phyloP scores from a whole-genome alignment of 2,329 filamentous ascomycete genomes.

The Sclerotinia subarctica region DNA sequence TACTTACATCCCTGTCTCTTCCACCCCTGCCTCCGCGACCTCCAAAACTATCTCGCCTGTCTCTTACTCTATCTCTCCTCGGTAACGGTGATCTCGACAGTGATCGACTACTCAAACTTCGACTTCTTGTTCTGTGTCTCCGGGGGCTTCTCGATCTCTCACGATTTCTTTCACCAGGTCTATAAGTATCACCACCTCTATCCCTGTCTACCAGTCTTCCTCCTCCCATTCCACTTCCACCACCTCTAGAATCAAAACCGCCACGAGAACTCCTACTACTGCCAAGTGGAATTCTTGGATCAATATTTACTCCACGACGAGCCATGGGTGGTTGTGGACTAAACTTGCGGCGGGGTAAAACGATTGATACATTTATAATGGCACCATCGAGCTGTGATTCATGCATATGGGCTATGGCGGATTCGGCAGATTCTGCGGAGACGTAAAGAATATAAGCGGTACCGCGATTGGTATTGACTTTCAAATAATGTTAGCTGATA shows the following conservation, averaged over 20 bases:
- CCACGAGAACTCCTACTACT: constrained; percentile 26
- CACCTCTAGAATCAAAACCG: constrained; percentile 17
- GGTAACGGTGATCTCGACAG: constrained; percentile 7
- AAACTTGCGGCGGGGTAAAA: constrained; percentile 55
- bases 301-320: constrained; percentile 58
- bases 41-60: constrained; percentile 11
- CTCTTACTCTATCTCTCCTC: constrained; percentile 2
- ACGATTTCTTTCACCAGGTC: constrained; percentile 1
- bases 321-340: constrained; percentile 74
- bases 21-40: constrained; percentile 13
- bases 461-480: constrained; percentile 85
- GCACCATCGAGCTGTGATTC: constrained; percentile 66
- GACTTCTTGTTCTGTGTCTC: constrained; percentile 16
- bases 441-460: constrained; percentile 89
- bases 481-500: constrained; percentile 27
- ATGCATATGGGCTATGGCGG: constrained; percentile 94
- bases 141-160: constrained; percentile 15
- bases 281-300: constrained; percentile 45
- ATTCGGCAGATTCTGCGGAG: constrained; percentile 74
- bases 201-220: constrained; percentile 16
- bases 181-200: constrained; percentile 14
- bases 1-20: constrained; percentile 36
- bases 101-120: constrained; percentile 7
- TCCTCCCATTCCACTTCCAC: constrained; percentile 23
- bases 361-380: constrained; percentile 40